A percentile compares a stretch with the other conserved stretches of the same genome.
Conservation (phyloP, 192 early-diverging fungal species). For the Entomortierella lignicola region DNA sequence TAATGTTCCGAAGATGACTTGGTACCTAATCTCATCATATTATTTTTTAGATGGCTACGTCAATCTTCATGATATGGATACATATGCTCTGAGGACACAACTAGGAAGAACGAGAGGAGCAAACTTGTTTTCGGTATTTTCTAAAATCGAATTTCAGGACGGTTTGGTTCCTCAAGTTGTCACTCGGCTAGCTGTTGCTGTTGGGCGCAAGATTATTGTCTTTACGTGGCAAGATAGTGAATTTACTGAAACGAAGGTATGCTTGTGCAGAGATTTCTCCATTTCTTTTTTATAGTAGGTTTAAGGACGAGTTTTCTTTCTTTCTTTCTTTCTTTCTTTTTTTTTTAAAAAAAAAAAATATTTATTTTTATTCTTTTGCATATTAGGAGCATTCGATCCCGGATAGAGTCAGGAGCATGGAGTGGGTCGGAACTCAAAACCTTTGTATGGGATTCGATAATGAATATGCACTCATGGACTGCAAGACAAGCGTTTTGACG, state of each 20-base stretch:
- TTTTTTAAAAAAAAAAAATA: too few relatives aligned
- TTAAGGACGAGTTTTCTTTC: neutral
- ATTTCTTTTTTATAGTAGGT: neutral
- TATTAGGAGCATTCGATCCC: conserved; percentile 73
- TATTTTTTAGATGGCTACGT: conserved; percentile 71
- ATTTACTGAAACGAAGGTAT: conserved; percentile 71
- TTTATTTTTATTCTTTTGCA: neutral
- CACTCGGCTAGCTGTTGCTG: conserved; percentile 79
- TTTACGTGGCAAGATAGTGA: conserved; percentile 82
- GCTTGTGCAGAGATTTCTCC: neutral
- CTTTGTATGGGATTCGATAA: conserved; percentile 73
- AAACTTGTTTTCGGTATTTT: conserved; percentile 78
- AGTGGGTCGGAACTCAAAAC: conserved; percentile 78
- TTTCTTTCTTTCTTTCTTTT: neutral
- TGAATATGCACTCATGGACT: conserved; percentile 73
- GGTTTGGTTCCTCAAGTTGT: conserved; percentile 74
- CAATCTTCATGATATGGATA: conserved; percentile 78
- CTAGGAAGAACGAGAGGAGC: conserved; percentile 81
- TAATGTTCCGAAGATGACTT: too few relatives aligned
- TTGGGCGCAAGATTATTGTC: conserved; percentile 76
- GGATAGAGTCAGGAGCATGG: conserved; percentile 79
- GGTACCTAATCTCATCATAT: neutral
- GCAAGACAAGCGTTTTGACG: conserved; percentile 62
- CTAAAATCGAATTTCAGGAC: conserved; percentile 73
- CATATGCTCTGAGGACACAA: conserved; percentile 74